Evolutionary conservation across 257 asterid genomes (phyloP), one percentile per base, ranked within the genome.

Genomic region (Linderniella brevidens): DNA sequence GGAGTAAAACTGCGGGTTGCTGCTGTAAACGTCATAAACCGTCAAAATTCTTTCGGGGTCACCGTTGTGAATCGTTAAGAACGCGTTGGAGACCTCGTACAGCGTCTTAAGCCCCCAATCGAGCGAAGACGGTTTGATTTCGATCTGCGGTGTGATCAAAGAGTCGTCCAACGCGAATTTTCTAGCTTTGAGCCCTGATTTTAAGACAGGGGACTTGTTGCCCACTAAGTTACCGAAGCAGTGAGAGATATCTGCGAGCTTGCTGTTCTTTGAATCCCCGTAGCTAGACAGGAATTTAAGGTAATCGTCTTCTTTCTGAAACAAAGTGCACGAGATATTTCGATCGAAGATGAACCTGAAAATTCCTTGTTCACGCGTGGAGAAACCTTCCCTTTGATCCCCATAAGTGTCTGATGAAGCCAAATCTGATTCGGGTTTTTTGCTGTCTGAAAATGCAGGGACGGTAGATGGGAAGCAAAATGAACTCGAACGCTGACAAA

Each of bases 391-490:
- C 0, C 65, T 57, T 14, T 52, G 59, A 44, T 48, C 56, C 35
- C 63, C 58, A 35, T 70, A 64, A 54, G 46, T 71, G 47, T 57
- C 71, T 37, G 49, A 41, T 13, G 54, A 49, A 44, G 49, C 57
- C 29, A 57, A 40, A 19, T 57, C 47, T 39, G 43, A 1, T 35
- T 55, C 56, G 62, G 52, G 64, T 29, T 42, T 50, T 39, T 58
- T 66, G 19, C 56, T 39, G 46, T 46, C 9, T 36, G 66, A 54
- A 57, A 62, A 47, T 35, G 64, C 82, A 40, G 67, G 50, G 54
- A 79, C 67, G 13, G 86, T 86, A 10, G 94, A 75, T 4, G 73
- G 79, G 59, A 81, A 86, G 68, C 93, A 86, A 57, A 81, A 78
- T 37, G 65, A 54, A 44, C 67, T 60, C 0, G 74, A 59, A 68